These are phyloP conservation scores for Sarcocystis neurona DNA, from an alignment of 169 alveolate species.

Conservation along the genomic window DNA sequence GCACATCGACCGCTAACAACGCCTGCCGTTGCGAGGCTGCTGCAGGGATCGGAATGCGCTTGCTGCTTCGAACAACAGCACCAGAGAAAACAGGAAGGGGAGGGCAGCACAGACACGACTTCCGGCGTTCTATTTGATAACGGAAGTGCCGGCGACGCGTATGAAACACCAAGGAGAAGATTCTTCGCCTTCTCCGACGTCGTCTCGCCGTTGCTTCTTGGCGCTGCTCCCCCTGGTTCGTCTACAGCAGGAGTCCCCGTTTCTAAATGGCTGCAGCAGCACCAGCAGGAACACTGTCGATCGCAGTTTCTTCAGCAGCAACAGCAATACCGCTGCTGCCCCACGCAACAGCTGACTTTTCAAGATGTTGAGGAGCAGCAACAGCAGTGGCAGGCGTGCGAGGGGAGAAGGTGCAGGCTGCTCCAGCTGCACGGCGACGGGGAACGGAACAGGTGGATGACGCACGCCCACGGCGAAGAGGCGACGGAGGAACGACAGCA, in stretches of 20 bases:
- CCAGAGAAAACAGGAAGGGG: not conserved
- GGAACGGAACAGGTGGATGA: no score
- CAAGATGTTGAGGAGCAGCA: no score
- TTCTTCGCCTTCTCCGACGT: constrained; percentile 7
- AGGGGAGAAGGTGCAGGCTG: no score
- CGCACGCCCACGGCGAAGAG: no score
- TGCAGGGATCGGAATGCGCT: not conserved
- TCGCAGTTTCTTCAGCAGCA: not conserved
- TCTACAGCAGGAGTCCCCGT: not conserved
- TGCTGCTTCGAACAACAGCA: not conserved
- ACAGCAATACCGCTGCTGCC: not conserved
- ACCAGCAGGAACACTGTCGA: not conserved
- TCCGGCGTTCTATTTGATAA: not conserved
- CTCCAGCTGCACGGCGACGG: no score
- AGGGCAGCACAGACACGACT: not conserved
- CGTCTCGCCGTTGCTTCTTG: not conserved
- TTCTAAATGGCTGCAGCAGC: not conserved
- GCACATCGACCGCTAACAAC: not conserved
- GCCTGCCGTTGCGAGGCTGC: not conserved
- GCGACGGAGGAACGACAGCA: no score
- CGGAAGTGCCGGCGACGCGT: not conserved
- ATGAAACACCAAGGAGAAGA: not conserved
- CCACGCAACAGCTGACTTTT: no score
- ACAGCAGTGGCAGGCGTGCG: not conserved
- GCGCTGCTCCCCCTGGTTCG: not conserved